Evolutionary conservation across 2,329 filamentous ascomycete species (phyloP), one percentile per base, ranked within the genome.

Genomic region (Westerdykella ornata): DNA sequence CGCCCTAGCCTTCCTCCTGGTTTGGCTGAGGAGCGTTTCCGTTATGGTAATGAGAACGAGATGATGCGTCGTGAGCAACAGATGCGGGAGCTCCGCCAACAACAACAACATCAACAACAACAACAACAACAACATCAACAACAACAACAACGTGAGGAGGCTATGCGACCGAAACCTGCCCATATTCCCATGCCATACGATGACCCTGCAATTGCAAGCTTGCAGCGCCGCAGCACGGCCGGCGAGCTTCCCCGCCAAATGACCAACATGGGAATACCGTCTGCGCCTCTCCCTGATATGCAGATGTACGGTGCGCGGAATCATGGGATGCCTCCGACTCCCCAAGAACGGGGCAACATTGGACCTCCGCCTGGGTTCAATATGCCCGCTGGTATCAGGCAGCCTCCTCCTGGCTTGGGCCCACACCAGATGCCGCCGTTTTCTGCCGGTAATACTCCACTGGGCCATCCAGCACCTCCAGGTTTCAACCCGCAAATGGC

Each of bases 241-340:
- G 59, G 57, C 15, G 60, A 60, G 18, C 54, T 61, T 29, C 56
- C 63, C 22, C 62, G 63, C 9, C 63, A 63, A 37, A 52, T 64
- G 48, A 63, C 59, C 18, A 67, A 67, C 41, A 67, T 67, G 65
- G 65, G 65, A 17, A 67, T 67, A 18, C 65, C 65, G n/a, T 66
- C 64, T 16, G 63, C 67, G 40, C 57, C 62, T 5, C 43, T 59
- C 9, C 60, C 59, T 12, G 63, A 67, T 6, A 57, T 65, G 48
- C 63, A 53, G 42, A 60, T 66, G 57, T 51, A 54, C 14, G 54
- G 52, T 35, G 53, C 58, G 29, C 57, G 58, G 26, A 59, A 63
- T 35, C 56, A 53, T 15, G 61, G 61, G 16, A 64, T 66, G 60
- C 59, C 60, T 15, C 60, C 59, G 17, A 56, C 61, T 35, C 60